Evolutionary conservation across 805 yeast species (phyloP).

Genomic region (Aciculoconidium aculeatum): DNA sequence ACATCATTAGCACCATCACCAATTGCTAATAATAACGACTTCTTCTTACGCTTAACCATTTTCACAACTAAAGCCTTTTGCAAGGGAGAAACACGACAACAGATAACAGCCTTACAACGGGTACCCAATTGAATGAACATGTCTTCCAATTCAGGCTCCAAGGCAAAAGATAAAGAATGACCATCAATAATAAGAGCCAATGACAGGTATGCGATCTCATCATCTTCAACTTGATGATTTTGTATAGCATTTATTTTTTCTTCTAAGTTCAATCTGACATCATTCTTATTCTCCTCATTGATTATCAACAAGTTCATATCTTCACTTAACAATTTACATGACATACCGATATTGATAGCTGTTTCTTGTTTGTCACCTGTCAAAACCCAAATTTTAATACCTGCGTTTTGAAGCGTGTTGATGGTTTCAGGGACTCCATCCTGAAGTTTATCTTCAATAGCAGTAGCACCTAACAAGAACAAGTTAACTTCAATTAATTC

Average conservation of each 20-base stretch:
- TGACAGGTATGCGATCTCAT: constrained; percentile 57
- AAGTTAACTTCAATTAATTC: constrained; percentile 79
- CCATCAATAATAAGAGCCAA: constrained; percentile 94
- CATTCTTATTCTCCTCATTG: constrained; percentile 79
- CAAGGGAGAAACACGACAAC: constrained; percentile 96
- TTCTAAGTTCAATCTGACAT: constrained; percentile 63
- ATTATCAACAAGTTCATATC: constrained; percentile 91
- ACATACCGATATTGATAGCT: constrained; percentile 97
- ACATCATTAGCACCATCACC: constrained; percentile 99
- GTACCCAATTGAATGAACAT: constrained; percentile 74
- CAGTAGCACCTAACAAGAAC: constrained; percentile 90
- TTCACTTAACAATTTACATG: constrained; percentile 88
- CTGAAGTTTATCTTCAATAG: constrained; percentile 95
- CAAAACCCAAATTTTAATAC: constrained; percentile 94
- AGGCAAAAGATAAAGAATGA: constrained; percentile 78
- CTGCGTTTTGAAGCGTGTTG: constrained; percentile 91
- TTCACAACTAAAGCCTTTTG: constrained; percentile 96
- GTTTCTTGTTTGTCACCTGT: constrained; percentile 99
- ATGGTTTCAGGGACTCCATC: constrained; percentile 99
- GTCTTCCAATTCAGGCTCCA: constrained; percentile 76
- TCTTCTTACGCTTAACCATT: constrained; percentile 77
- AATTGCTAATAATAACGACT: constrained; percentile 76
- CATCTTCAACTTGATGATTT: constrained; percentile 58
- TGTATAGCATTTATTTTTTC: constrained; percentile 72
- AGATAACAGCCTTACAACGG: constrained; percentile 89